Base-by-base conservation (phyloP, 768 basidiomycete species). In the Sarcodon sp. region DNA sequence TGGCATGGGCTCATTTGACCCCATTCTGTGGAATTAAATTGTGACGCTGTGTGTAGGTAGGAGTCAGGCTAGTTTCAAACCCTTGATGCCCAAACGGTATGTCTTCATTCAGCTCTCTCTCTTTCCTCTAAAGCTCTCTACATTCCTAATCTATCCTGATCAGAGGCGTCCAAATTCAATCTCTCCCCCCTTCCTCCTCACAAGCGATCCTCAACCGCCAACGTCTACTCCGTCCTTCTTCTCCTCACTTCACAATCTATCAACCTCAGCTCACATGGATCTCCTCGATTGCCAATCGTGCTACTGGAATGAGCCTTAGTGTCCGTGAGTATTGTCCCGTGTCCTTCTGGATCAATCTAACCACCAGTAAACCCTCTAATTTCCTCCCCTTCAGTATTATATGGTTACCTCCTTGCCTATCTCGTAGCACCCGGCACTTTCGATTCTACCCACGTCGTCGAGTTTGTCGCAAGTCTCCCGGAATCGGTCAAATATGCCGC, bases 171-270 rank as follows among this genome's bases (percentile, higher is more conserved):
- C 78, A 87, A 58, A 82, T 79, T 0, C 64, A 83, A 57, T 81
- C 85, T 0, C 53, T 86, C 2, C 69, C 81, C 1, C 71, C 83
- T 1, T 69, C 80, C 0, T 72, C 77, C 0, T 66, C 70, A 8
- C 60, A 68, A 34, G 71, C 69, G 4, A 84, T 91, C 53, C 71
- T 97, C 57, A 94, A 98, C 73, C 65, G 75, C 55, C 93, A 98
- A 64, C 86, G 96, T 54, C 67, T 88, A 45, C 70, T 71, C 44
- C 84, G 96, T n/a, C 94, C 96, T 13, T 86, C 76, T 52, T 87
- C 85, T 58, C 96, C 96, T 7, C 93, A 97, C 64, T 86, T 91
- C 61, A 91, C 91, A 48, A 98, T 99, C 66, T 99, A 99, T 69
- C 84, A 93, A 60, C 87, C 85, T 1, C 89, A 98, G 66, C 65